Evolutionary conservation across 2,329 filamentous ascomycete species (phyloP), one percentile per base, ranked within the genome.

Genomic region (Aspergillus quadricinctus): DNA sequence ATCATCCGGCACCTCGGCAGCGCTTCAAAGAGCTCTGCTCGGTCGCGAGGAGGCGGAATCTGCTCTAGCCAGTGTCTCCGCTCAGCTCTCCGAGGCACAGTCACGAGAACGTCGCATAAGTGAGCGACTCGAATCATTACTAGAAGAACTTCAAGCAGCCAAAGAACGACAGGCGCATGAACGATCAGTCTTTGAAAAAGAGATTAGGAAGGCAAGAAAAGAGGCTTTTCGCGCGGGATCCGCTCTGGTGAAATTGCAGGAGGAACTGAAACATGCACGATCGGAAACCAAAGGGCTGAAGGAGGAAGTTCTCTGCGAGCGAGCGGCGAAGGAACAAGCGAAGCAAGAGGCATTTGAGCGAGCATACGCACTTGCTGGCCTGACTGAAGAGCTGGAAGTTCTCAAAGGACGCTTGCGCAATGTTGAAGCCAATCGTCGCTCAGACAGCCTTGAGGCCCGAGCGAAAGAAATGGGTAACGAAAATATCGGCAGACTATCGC

Each of bases 221-320:
- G 82, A 84, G 62, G 81, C 81, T 1, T 84, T 83, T 64, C 82
- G 81, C 51, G 78, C 81, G 6, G 79, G 80, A 6, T 82, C 82
- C 1, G 73, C 75, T 2, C 60, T 84, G 27, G 77, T 85, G 2
- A 82, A 83, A 62, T 64, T 77, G 7, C 81, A 84, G 63, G 82
- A 84, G 57, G 76, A 79, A 56, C 59, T 79, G 23, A 77, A 77
- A 49, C 67, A 76, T 23, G 66, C 70, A 4, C 73, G 72, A 57
- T 66, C 63, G 1, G 79, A 80, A 58, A 68, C 81, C 27, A 80
- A 77, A 61, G 70, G 75, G 9, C 70, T 81, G 23, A 82, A 83
- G 66, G 77, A 81, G 67, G 67, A 85, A 75, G 72, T 82, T 66
- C 54, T 81, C 65, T 58, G 69, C 72, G 70, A 81, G 76, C 71